A percentile compares a stretch with the other conserved stretches of the same genome.
phyloP scores from a whole-genome alignment of 768 basidiomycete genomes.

The Piloderma croceum region DNA sequence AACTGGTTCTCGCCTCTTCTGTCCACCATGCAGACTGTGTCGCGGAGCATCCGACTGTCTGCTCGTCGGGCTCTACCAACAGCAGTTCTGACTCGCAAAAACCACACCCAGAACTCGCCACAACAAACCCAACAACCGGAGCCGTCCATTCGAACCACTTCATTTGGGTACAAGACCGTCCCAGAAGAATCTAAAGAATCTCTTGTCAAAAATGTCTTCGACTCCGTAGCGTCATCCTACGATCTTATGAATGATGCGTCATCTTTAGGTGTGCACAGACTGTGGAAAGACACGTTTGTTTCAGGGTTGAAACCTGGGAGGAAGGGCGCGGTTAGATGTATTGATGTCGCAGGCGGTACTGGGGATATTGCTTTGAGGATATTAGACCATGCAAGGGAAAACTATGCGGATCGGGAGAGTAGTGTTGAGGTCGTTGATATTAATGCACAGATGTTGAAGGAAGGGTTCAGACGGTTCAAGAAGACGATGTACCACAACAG shows the following conservation, averaged over 20 bases:
- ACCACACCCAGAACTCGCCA: conserved; percentile 1
- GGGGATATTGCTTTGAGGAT: conserved; percentile 96
- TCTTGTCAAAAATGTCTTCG: conserved; percentile 89
- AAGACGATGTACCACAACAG: conserved; percentile 99
- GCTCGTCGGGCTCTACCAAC: background rate
- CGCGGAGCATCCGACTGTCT: background rate
- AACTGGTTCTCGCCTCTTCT: background rate
- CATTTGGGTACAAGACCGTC: conserved; percentile 91
- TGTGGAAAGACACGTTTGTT: conserved; percentile 95
- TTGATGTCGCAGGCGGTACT: conserved; percentile 97
- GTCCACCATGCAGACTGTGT: background rate
- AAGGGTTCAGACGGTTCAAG: conserved; percentile 85
- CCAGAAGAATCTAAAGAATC: conserved; percentile 83
- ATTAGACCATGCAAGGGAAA: conserved; percentile 83
- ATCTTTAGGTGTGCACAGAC: conserved; percentile 89
- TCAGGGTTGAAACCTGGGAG: conserved; percentile 69
- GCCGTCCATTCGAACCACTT: conserved; percentile 46
- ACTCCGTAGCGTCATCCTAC: conserved; percentile 91
- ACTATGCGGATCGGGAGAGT: conserved; percentile 85
- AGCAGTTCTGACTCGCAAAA: background rate
- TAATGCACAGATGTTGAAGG: conserved; percentile 91
- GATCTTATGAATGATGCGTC: conserved; percentile 99
- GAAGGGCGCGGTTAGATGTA: conserved; percentile 69
- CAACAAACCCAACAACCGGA: conserved; percentile 1
- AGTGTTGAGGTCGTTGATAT: conserved; percentile 89